Percentiles rank a stretch among this genome's conserved stretches.
Conservation (phyloP, 129 eudicot species). For the Mikania micrantha region DNA sequence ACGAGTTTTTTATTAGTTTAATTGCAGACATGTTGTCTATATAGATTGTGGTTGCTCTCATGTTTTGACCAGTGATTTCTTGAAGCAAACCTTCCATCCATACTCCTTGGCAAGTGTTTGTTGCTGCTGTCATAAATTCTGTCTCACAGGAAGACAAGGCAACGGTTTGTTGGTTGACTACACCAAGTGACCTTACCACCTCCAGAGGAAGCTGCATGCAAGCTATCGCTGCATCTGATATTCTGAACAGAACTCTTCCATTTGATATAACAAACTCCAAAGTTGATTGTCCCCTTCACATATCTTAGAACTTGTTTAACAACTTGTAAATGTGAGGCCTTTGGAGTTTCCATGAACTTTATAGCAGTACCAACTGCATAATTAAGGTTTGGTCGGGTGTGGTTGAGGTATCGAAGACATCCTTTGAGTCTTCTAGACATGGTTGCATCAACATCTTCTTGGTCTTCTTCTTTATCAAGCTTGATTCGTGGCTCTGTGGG, state of each 20-base stretch:
- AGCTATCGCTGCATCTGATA: background rate
- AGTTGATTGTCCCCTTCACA: background rate
- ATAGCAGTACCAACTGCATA: background rate
- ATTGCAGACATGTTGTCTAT: background rate
- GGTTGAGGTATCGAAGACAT: background rate
- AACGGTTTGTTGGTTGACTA: background rate
- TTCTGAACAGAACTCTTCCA: background rate
- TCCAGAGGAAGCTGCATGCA: background rate
- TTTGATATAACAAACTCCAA: background rate
- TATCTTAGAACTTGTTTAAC: background rate
- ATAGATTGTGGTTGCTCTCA: background rate
- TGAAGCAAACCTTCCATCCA: background rate
- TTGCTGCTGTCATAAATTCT: background rate
- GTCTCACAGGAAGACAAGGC: background rate
- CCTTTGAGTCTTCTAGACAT: background rate
- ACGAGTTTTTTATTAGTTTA: background rate
- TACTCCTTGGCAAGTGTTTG: too few relatives aligned
- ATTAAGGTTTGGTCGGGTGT: background rate
- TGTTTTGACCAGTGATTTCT: background rate
- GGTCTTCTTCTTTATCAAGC: background rate
- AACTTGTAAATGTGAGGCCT: background rate
- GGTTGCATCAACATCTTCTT: background rate
- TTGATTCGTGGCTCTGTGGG: background rate
- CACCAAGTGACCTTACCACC: background rate
- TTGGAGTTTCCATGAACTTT: background rate